phyloP scores from a whole-genome alignment of 2,329 filamentous ascomycete species.

The Aspergillus fructus region DNA sequence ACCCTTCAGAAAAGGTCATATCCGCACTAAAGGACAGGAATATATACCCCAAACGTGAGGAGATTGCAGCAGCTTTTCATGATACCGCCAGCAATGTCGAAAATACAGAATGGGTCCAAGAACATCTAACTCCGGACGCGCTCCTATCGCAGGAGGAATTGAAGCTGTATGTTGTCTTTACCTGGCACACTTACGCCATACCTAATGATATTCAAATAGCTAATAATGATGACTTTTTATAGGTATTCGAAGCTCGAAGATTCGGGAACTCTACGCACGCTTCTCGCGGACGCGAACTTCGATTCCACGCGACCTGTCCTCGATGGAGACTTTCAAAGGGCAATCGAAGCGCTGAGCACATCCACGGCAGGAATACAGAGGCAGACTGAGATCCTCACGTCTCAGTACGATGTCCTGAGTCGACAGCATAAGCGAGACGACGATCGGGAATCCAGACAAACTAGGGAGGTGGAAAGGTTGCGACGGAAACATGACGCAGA shows the following conservation, averaged over 20 bases:
- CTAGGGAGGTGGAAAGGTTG: slow-evolving; percentile 29
- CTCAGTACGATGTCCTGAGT: slow-evolving; percentile 33
- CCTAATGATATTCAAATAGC: neutral
- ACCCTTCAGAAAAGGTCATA: slow-evolving; percentile 22
- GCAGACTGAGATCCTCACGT: slow-evolving; percentile 32
- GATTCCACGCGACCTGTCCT: slow-evolving; percentile 37
- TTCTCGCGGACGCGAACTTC: slow-evolving; percentile 29
- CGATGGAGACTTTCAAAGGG: slow-evolving; percentile 38
- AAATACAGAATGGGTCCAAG: slow-evolving; percentile 32
- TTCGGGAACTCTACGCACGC: slow-evolving; percentile 28
- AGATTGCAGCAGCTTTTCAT: slow-evolving; percentile 28
- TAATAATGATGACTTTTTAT: neutral
- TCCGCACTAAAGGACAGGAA: slow-evolving; percentile 31
- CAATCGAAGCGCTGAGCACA: slow-evolving; percentile 36
- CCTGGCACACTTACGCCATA: neutral
- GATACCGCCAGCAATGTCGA: slow-evolving; percentile 17
- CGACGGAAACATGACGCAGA: slow-evolving; percentile 36
- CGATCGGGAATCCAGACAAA: slow-evolving; percentile 23
- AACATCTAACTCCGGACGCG: slow-evolving; percentile 33
- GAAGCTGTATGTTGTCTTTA: slow-evolving; percentile 27
- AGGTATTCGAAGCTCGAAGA: slow-evolving; percentile 37
- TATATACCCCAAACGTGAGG: slow-evolving; percentile 28
- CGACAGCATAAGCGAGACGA: slow-evolving; percentile 25
- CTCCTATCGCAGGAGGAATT: slow-evolving; percentile 43
- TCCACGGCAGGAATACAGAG: slow-evolving; percentile 36